These are phyloP conservation scores for Beauveria caledonica DNA, from an alignment of 2,329 filamentous ascomycete species.

Conservation along the genomic window DNA sequence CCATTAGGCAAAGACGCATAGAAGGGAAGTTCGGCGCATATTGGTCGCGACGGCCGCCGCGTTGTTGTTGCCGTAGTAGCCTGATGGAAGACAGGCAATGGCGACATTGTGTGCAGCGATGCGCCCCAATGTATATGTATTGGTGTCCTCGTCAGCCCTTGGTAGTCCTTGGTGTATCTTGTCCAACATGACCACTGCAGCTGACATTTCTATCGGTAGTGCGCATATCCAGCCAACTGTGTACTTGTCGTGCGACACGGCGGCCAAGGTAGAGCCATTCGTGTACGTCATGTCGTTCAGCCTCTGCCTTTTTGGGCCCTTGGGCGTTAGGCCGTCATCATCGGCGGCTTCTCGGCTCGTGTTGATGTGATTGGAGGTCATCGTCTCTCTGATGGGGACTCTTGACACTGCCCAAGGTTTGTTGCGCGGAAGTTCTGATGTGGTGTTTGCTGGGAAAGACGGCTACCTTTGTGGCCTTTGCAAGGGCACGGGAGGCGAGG, in stretches of 20 bases:
- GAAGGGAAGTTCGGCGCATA: conserved; percentile 11
- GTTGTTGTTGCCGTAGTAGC: conserved; percentile 11
- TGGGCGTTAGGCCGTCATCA: too few species aligned
- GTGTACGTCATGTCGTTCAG: too few species aligned
- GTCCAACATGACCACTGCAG: conserved; percentile 17
- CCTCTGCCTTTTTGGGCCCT: too few species aligned
- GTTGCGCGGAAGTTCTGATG: too few species aligned
- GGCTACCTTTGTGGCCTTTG: too few species aligned
- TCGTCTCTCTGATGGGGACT: too few species aligned
- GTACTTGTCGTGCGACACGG: conserved; percentile 10
- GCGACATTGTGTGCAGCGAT: conserved; percentile 15
- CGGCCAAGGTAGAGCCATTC: too few species aligned
- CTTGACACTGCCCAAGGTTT: too few species aligned
- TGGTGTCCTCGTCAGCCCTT: conserved; percentile 12
- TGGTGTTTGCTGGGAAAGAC: too few species aligned
- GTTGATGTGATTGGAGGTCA: too few species aligned
- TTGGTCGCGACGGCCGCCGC: conserved; percentile 11
- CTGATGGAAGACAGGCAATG: conserved; percentile 14
- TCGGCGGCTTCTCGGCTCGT: too few species aligned
- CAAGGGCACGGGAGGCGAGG: too few species aligned
- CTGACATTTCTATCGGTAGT: conserved; percentile 15
- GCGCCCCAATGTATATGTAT: conserved; percentile 14
- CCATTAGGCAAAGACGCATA: conserved; percentile 14
- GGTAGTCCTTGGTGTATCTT: conserved; percentile 8
- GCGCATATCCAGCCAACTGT: conserved; percentile 21